Conservation (phyloP, 495 filamentous ascomycete species). For the Tuber microsphaerosporum region DNA sequence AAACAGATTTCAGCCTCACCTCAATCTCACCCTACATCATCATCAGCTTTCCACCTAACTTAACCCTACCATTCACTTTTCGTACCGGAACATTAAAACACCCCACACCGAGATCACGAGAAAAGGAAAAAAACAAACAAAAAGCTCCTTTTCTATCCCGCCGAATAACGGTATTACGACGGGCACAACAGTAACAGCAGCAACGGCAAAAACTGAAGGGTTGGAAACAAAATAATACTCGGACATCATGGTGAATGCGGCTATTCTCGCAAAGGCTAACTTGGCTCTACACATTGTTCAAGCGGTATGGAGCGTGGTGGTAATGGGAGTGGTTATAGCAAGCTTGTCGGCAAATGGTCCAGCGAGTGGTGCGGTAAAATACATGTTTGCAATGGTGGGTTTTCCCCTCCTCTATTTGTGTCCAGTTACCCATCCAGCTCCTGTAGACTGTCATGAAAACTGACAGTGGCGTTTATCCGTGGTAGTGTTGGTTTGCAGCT, state of each 20-base stretch:
- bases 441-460: background rate
- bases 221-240: constrained; percentile 3
- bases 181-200: constrained; percentile 6
- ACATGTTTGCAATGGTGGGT: constrained; percentile 40
- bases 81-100: background rate
- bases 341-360: constrained; percentile 29
- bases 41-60: background rate
- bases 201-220: background rate
- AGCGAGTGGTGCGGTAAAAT: constrained; percentile 31
- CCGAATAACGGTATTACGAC: background rate
- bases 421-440: background rate
- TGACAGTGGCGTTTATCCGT: constrained; percentile 16
- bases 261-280: constrained; percentile 25
- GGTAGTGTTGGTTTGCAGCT: constrained; percentile 75
- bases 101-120: background rate
- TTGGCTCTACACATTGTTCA: constrained; percentile 32
- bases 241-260: constrained; percentile 34
- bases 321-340: constrained; percentile 36
- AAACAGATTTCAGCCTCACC: background rate
- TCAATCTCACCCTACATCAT: background rate
- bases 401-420: background rate
- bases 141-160: background rate
- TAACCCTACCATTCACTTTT: background rate
- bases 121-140: background rate
- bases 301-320: constrained; percentile 34